Conservation (phyloP, 352 stramenopile species). For the Phytophthora syringae region DNA sequence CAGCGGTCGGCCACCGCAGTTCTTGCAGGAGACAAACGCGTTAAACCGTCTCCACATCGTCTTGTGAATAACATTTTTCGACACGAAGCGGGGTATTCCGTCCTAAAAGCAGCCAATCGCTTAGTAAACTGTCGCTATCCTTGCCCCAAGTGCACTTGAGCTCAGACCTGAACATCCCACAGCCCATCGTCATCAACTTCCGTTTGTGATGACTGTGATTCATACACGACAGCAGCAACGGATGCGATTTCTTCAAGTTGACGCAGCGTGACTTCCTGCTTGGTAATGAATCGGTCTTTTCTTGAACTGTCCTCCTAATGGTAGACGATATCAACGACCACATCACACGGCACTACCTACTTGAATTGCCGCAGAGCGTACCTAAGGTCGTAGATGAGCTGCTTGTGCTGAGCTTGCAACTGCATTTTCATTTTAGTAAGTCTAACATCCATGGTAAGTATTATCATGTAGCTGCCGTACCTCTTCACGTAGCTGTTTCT, state of each 20-base stretch:
- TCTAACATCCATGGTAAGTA: background rate
- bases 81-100: conserved; percentile 66
- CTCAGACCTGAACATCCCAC: conserved; percentile 62
- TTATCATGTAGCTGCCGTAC: conserved; percentile 13
- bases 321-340: background rate
- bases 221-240: conserved; percentile 12
- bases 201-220: conserved; percentile 51
- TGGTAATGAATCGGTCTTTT: conserved; percentile 63
- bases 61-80: conserved; percentile 46
- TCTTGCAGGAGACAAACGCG: conserved; percentile 73
- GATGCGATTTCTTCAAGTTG: conserved; percentile 47
- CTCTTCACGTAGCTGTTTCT: conserved; percentile 53
- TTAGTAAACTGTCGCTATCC: background rate
- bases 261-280: conserved; percentile 50
- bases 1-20: conserved; percentile 64
- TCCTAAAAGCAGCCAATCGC: conserved; percentile 35
- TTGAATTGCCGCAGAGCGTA: conserved; percentile 6
- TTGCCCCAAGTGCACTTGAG: background rate
- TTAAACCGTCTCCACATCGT: conserved; percentile 77
- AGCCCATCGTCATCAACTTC: conserved; percentile 77
- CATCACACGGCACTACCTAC: background rate
- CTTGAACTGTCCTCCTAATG: conserved; percentile 41
- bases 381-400: conserved; percentile 65
- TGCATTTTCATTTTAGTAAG: conserved; percentile 5
- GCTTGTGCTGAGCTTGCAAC: conserved; percentile 57